Conservation (phyloP, 2,329 filamentous ascomycete genomes). For the Monascus ruber region DNA sequence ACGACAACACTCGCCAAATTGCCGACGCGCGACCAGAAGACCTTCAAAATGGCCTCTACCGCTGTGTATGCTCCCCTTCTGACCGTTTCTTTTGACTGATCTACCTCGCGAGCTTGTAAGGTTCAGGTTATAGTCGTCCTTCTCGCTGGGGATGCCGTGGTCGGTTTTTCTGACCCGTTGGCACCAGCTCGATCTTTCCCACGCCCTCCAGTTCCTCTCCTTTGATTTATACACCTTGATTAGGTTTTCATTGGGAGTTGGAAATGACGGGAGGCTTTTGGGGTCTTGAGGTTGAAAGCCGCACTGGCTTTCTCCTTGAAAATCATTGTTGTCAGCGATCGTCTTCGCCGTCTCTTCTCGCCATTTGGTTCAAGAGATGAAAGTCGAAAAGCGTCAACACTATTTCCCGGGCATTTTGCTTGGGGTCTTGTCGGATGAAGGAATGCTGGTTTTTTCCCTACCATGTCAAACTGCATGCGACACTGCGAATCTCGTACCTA, state of each 20-base stretch:
- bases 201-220: constrained; percentile 11
- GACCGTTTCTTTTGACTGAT: constrained; percentile 12
- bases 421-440: constrained; percentile 72
- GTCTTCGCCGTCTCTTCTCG: constrained; percentile 4
- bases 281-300: constrained; percentile 72
- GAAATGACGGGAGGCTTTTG: constrained; percentile 45
- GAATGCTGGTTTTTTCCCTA: constrained; percentile 20
- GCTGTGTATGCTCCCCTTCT: constrained; percentile 47
- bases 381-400: constrained; percentile 36
- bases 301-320: constrained; percentile 57
- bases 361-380: constrained; percentile 1
- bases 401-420: constrained; percentile 40
- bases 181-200: constrained; percentile 73
- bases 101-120: constrained; percentile 33
- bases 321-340: constrained; percentile 53
- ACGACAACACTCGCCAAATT: constrained; percentile 26
- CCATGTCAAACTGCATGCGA: constrained; percentile 3
- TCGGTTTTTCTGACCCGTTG: constrained; percentile 23
- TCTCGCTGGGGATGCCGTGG: constrained; percentile 56
- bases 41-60: constrained; percentile 48
- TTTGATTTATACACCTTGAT: constrained; percentile 17
- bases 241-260: constrained; percentile 31
- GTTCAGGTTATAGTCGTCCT: constrained; percentile 69
- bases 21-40: constrained; percentile 32
- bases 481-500: constrained; percentile 10